Conservation (phyloP, 2,329 filamentous ascomycete genomes). For the Cladophialophora psammophila region DNA sequence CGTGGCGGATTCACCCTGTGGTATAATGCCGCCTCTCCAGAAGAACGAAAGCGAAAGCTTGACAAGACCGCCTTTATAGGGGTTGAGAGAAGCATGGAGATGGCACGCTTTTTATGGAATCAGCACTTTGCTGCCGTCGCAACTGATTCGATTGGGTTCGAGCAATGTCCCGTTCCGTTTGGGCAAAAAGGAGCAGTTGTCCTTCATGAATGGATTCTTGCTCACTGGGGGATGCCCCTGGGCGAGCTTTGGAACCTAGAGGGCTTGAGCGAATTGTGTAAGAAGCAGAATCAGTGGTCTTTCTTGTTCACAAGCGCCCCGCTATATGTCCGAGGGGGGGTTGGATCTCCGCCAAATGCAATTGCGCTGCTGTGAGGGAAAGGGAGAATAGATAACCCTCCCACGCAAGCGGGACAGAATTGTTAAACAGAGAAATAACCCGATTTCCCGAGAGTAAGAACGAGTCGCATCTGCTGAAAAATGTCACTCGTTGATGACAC, state of each 20-base stretch:
- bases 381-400: no score
- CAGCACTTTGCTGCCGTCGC: conserved; percentile 45
- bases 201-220: conserved; percentile 33
- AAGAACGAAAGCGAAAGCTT: neutral
- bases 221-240: conserved; percentile 39
- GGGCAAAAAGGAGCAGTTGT: neutral
- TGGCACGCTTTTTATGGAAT: conserved; percentile 45
- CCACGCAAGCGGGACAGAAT: no score
- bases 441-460: neutral
- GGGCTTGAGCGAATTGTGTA: conserved; percentile 46
- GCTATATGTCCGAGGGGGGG: conserved; percentile 32
- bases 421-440: neutral
- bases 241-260: conserved; percentile 48
- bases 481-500: no score
- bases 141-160: conserved; percentile 44
- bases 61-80: conserved; percentile 16
- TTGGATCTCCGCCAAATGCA: conserved; percentile 35
- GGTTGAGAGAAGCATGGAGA: conserved; percentile 40
- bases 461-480: no score
- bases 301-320: conserved; percentile 59
- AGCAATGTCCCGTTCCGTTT: conserved; percentile 8
- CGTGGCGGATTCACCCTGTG: conserved; percentile 7
- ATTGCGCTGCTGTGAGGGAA: conserved; percentile 29
- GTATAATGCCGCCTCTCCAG: conserved; percentile 3
- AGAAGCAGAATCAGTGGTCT: conserved; percentile 43